Conservation (phyloP, 257 asterid genomes). For the Knoxia roxburghii region DNA sequence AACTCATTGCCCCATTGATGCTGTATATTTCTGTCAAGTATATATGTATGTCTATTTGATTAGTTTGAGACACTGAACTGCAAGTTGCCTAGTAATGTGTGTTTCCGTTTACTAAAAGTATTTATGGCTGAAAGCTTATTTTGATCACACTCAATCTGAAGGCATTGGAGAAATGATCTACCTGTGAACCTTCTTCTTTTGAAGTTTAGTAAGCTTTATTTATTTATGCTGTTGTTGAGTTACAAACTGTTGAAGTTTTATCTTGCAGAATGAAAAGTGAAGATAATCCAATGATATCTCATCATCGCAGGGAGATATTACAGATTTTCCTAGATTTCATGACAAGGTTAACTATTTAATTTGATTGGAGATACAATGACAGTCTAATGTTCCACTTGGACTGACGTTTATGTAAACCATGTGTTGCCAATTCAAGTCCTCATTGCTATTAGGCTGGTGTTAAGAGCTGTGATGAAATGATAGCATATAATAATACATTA, state of each 20-base stretch:
- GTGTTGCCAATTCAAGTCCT: neutral
- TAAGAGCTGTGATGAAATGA: neutral
- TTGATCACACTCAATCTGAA: neutral
- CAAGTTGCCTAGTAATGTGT: no score
- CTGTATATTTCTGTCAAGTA: no score
- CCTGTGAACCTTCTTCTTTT: neutral
- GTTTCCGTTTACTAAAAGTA: no score
- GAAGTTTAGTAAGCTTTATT: no score
- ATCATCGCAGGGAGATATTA: constrained; percentile 23
- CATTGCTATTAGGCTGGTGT: neutral
- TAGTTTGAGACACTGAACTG: no score
- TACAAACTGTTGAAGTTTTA: neutral
- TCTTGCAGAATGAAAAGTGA: constrained; percentile 42
- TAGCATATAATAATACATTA: neutral
- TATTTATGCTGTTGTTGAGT: neutral
- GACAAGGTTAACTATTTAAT: constrained; percentile 46
- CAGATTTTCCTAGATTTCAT: constrained; percentile 50
- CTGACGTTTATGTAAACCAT: neutral
- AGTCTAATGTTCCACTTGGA: neutral
- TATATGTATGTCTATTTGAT: no score
- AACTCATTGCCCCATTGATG: no score
- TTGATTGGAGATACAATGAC: neutral
- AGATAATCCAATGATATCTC: constrained; percentile 14
- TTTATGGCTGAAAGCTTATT: no score
- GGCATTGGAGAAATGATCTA: neutral